Conservation (phyloP, 176 grass and related monocot species). For the Miscanthus lutarioriparius region DNA sequence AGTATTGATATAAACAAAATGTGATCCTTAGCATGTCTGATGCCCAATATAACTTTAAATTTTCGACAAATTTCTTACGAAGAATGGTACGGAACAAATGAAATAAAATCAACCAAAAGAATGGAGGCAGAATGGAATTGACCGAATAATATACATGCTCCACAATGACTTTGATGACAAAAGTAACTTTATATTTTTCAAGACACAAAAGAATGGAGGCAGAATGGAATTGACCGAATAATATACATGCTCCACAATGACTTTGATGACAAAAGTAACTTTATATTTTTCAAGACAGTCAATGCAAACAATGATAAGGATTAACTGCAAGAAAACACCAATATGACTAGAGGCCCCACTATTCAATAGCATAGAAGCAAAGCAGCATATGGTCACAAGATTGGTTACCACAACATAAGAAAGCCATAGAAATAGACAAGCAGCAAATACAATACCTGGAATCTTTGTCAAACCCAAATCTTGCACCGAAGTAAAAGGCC, state of each 20-base stretch:
- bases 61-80: neutral
- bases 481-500: conserved; percentile 87
- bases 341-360: neutral
- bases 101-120: conserved; percentile 15
- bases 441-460: conserved; percentile 59
- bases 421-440: neutral
- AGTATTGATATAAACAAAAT: neutral
- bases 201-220: conserved; percentile 4
- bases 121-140: neutral
- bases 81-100: neutral
- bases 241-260: neutral
- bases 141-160: neutral
- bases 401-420: neutral
- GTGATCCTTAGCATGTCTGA: neutral
- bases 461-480: conserved; percentile 95
- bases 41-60: neutral
- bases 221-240: neutral
- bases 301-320: conserved; percentile 10
- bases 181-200: neutral
- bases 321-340: conserved; percentile 1
- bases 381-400: neutral
- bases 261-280: neutral
- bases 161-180: neutral
- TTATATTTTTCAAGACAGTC: neutral
- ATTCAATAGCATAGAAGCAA: neutral